Evolutionary conservation across 805 yeast species (phyloP).

Genomic region (Monosporozyma siamensis): DNA sequence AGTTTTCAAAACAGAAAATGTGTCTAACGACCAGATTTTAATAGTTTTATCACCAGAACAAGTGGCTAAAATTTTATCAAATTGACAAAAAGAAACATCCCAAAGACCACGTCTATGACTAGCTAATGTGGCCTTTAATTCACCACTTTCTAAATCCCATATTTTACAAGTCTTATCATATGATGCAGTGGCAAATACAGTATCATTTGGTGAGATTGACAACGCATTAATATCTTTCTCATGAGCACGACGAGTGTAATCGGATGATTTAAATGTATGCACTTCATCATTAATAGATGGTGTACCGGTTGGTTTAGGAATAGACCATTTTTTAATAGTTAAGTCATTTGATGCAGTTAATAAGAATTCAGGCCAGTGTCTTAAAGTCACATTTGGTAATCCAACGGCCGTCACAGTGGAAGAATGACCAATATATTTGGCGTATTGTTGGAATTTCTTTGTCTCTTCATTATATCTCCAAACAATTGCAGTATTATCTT

Average conservation of each 20-base stretch:
- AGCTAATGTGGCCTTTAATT: conserved; percentile 68
- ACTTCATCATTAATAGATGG: conserved; percentile 14
- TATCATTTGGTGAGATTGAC: conserved; percentile 87
- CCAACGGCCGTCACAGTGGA: conserved; percentile 78
- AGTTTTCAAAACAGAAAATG: conserved; percentile 66
- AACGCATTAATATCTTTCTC: conserved; percentile 90
- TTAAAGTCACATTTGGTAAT: conserved; percentile 46
- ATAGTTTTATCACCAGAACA: conserved; percentile 90
- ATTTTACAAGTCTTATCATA: conserved; percentile 87
- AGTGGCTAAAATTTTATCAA: conserved; percentile 68
- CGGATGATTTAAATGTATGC: conserved; percentile 47
- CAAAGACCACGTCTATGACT: conserved; percentile 95
- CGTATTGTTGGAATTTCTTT: conserved; percentile 37
- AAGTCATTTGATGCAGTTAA: conserved; percentile 80
- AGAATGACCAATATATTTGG: conserved; percentile 76
- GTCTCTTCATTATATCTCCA: conserved; percentile 57
- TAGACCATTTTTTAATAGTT: conserved; percentile 78
- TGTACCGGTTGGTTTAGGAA: conserved; percentile 39
- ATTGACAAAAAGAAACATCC: conserved; percentile 77
- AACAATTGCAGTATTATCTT: conserved; percentile 74
- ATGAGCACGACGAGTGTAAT: conserved; percentile 90
- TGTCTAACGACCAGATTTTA: conserved; percentile 79
- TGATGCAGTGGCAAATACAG: conserved; percentile 82
- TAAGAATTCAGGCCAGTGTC: conserved; percentile 50
- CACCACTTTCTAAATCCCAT: conserved; percentile 84